Evolutionary conservation across 305 asterid genomes (phyloP).

Genomic region (Stenogyne calaminthoides): DNA sequence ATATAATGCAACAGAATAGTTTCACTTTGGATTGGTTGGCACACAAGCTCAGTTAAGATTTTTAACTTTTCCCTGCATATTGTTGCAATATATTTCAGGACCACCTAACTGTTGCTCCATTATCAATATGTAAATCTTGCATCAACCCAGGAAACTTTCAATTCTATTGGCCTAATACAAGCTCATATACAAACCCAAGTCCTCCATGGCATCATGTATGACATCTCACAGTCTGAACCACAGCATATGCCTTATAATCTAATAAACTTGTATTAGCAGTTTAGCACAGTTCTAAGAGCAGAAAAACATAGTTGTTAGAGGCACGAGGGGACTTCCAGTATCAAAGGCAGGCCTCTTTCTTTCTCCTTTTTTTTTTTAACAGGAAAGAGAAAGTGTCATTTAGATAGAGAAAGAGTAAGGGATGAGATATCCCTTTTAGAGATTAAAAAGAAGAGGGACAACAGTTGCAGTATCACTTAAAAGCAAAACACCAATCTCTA

Average conservation of each 20-base stretch:
- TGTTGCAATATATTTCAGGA: not conserved
- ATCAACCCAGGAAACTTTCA: not conserved
- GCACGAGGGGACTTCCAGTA: not conserved
- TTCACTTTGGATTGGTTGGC: not conserved
- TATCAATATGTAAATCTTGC: not conserved
- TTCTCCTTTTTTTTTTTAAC: not conserved
- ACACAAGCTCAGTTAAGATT: not conserved
- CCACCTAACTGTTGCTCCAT: not conserved
- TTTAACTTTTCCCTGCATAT: not conserved
- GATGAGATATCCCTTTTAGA: not conserved
- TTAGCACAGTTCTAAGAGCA: not conserved
- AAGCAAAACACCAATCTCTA: not conserved
- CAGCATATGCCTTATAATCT: not conserved
- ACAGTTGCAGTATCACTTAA: not conserved
- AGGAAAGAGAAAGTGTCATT: not conserved
- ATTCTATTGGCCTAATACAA: too few species aligned
- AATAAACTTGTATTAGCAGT: not conserved
- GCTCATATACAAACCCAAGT: constrained; percentile 3
- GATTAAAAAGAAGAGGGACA: too few species aligned
- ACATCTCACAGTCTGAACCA: not conserved
- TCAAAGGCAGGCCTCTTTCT: not conserved
- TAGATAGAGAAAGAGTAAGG: not conserved
- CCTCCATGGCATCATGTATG: constrained; percentile 13
- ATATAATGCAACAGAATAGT: constrained; percentile 10
- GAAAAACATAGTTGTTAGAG: not conserved